These are phyloP conservation scores for Moesziomyces globuligerus DNA, from an alignment of 1,284 basidiomycete species.

Conservation along the genomic window DNA sequence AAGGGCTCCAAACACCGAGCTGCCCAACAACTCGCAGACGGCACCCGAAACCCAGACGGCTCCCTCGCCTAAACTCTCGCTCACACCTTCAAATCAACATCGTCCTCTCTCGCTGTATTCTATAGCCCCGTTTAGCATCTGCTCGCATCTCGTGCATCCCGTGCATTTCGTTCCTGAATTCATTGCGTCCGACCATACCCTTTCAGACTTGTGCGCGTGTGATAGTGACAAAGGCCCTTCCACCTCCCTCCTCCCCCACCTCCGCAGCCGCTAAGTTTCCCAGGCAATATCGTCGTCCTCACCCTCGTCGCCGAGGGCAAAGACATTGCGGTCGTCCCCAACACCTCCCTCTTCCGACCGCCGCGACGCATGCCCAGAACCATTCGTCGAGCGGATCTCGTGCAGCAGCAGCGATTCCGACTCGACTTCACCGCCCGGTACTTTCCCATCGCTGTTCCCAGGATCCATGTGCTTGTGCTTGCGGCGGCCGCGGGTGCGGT, in stretches of 20 bases:
- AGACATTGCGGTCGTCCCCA: conserved; percentile 3
- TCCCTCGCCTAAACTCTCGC: conserved; percentile 5
- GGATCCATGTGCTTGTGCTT: not conserved
- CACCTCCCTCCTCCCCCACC: not conserved
- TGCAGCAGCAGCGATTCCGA: conserved; percentile 17
- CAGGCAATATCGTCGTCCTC: conserved; percentile 37
- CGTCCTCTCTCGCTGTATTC: not conserved
- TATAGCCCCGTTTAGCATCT: too few species aligned
- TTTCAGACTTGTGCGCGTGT: too few species aligned
- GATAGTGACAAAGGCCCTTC: conserved; percentile 16
- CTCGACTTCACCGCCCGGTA: not conserved
- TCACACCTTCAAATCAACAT: not conserved
- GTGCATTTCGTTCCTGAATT: not conserved
- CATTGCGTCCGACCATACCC: too few species aligned
- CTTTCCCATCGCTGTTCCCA: not conserved
- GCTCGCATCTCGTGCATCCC: not conserved
- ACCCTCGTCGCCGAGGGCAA: conserved; percentile 10
- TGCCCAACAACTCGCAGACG: conserved; percentile 35
- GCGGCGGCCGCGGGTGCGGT: not conserved
- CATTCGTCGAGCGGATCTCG: not conserved
- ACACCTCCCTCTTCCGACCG: not conserved
- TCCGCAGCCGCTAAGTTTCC: conserved; percentile 10
- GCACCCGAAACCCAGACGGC: conserved; percentile 28
- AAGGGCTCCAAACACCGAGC: conserved; percentile 42
- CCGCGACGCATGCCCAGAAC: not conserved